These are phyloP conservation scores for Simmondsia chinensis DNA, from an alignment of 148 eudicot genomes.

Conservation along the genomic window DNA sequence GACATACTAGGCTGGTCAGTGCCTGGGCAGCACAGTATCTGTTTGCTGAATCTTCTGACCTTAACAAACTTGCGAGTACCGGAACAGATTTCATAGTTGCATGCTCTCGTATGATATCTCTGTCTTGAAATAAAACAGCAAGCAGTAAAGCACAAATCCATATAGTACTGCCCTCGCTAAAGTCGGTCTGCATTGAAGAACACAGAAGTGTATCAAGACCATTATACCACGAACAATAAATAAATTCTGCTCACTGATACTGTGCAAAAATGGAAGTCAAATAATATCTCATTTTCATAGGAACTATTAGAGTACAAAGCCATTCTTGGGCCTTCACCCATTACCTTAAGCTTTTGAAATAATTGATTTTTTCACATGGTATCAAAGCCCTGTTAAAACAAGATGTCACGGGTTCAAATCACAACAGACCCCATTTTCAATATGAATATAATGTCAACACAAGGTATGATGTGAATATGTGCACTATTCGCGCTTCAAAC, in stretches of 20 bases:
- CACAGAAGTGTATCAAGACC: conserved; percentile 7
- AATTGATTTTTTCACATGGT: too few relatives aligned
- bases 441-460: too few relatives aligned
- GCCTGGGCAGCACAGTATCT: conserved; percentile 96
- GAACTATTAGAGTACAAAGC: too few relatives aligned
- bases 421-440: too few relatives aligned
- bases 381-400: too few relatives aligned
- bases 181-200: conserved; percentile 42
- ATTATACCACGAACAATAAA: too few relatives aligned
- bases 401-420: too few relatives aligned
- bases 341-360: too few relatives aligned
- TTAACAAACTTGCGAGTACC: conserved; percentile 62
- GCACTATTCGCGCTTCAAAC: too few relatives aligned
- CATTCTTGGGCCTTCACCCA: too few relatives aligned
- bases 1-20: conserved; percentile 82
- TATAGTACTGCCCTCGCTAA: conserved; percentile 60
- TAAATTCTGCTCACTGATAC: background rate
- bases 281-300: too few relatives aligned
- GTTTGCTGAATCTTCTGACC: conserved; percentile 72
- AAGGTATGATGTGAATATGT: background rate
- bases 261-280: too few relatives aligned
- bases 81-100: conserved; percentile 82
- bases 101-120: conserved; percentile 77
- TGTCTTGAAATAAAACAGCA: conserved; percentile 80
- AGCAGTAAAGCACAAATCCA: conserved; percentile 79